Evolutionary conservation across 2,329 filamentous ascomycete species (phyloP).

Genomic region (Dactylellina drechsleri): DNA sequence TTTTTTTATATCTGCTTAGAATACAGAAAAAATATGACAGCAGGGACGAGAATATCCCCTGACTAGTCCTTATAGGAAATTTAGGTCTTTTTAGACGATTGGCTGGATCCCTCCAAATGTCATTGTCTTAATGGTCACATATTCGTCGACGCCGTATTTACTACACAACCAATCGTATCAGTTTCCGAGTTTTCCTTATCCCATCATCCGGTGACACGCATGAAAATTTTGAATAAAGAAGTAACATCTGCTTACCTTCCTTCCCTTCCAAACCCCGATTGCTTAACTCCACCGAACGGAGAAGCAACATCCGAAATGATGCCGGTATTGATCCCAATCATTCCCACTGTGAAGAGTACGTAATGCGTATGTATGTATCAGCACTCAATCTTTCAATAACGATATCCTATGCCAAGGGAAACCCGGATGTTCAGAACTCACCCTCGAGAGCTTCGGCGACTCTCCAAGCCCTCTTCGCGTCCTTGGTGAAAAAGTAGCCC

Average conservation of each 20-base stretch:
- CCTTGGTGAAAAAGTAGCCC: conserved; percentile 86
- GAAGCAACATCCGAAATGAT: conserved; percentile 57
- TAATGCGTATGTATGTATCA: conserved; percentile 3
- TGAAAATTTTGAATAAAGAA: too few species aligned
- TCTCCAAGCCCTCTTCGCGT: conserved; percentile 70
- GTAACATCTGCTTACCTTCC: conserved; percentile 64
- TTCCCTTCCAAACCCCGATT: conserved; percentile 82
- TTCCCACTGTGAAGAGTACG: conserved; percentile 70
- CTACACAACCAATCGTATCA: conserved; percentile 59
- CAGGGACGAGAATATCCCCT: background rate
- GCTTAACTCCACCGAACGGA: conserved; percentile 80
- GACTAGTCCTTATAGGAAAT: too few species aligned
- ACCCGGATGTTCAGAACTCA: conserved; percentile 20
- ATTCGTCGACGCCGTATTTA: conserved; percentile 80
- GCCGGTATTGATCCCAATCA: conserved; percentile 86
- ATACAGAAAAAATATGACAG: conserved; percentile 3
- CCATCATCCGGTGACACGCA: conserved; percentile 2
- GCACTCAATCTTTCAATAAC: conserved; percentile 23
- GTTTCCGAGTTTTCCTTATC: background rate
- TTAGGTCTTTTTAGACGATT: conserved; percentile 16
- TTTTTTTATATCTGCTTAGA: background rate
- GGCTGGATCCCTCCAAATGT: conserved; percentile 61
- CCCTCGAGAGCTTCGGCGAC: conserved; percentile 75
- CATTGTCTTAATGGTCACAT: conserved; percentile 77
- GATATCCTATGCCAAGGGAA: background rate